Evolutionary conservation across 1,284 basidiomycete genomes (phyloP), one percentile per base, ranked within the genome.

Genomic region (Lentinula novae-zelandiae): DNA sequence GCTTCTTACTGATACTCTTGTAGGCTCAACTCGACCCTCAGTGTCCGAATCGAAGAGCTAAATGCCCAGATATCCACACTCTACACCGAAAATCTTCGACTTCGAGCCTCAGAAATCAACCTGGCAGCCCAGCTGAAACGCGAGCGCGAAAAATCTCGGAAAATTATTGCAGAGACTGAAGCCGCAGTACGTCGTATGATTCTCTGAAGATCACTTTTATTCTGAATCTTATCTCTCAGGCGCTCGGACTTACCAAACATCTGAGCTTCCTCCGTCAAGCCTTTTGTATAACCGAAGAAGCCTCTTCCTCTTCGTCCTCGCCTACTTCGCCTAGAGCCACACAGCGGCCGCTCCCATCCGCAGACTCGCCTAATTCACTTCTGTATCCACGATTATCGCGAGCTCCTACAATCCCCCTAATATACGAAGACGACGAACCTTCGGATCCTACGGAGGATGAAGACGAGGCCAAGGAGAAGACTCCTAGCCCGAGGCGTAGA

Each of bases 1-100:
- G 22, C 6, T 20, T 50, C 20, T 27, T 8, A 40, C 2, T 40
- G 38, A 8, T 6, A 46, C 17, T 46, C 38, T 22, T 58, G 62
- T 66, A 92, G 90, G 71, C 83, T 92, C 65, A 93, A 93, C 74
- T 91, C 90, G 36, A 90, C 88, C 20, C 78, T 93, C 63, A 90
- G 88, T 72, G 78, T 89, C 63, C 85, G 89, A 59, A 87, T 93
- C 69, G 90, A 93, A 72, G 90, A 93, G 71, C 82, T 93, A 62
- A 90, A 92, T 69, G 79, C 84, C 38, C 87, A 92, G 73, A 86
- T 93, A 73, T 88, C 90, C 52, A 82, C 82, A 31, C 81, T 93
- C 48, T 85, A 90, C 64, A 84, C 86, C 64, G 90, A 93, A 77
- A 93, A 93, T 73, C 80, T 93, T 50, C 84, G 87, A 56, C 77